A percentile compares a stretch with the other conserved stretches of the same genome.
These are phyloP conservation scores for Phytopythium boreale DNA, from an alignment of 352 stramenopile species.

Conservation along the genomic window DNA sequence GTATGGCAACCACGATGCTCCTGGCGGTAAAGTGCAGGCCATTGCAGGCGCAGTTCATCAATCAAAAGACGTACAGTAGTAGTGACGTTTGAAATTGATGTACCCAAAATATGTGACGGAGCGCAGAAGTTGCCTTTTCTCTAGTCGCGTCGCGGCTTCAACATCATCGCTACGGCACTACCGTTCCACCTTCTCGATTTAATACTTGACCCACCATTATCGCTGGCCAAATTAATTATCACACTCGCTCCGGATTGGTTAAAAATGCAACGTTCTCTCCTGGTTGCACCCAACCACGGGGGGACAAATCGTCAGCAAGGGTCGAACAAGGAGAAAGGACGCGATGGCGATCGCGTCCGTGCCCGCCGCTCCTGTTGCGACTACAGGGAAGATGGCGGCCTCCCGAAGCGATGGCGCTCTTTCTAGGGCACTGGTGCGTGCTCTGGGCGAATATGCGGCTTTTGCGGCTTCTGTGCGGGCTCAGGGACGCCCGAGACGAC, in stretches of 20 bases:
- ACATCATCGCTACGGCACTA: not conserved
- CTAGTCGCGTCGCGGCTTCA: not conserved
- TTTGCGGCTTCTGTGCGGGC: slow-evolving; percentile 19
- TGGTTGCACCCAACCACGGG: not conserved
- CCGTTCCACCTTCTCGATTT: not conserved
- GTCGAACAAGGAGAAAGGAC: not conserved
- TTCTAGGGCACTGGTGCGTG: slow-evolving; percentile 31
- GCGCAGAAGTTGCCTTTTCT: not conserved
- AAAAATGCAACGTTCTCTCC: not conserved
- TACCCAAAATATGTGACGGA: too few species aligned
- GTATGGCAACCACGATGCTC: too few species aligned
- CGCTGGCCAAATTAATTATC: not conserved
- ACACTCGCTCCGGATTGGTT: not conserved
- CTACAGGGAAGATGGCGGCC: not conserved
- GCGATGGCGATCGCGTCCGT: not conserved
- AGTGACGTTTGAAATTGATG: too few species aligned
- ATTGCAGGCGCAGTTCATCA: too few species aligned
- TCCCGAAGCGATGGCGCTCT: not conserved
- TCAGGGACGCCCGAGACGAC: slow-evolving; percentile 13
- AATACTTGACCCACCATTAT: not conserved
- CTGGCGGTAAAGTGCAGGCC: too few species aligned
- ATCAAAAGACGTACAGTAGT: too few species aligned
- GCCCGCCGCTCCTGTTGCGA: not conserved
- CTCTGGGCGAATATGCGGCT: slow-evolving; percentile 58
- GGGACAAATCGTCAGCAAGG: not conserved